Base-by-base conservation (phyloP, 768 basidiomycete species). In the Coprinopsis cinerea region DNA sequence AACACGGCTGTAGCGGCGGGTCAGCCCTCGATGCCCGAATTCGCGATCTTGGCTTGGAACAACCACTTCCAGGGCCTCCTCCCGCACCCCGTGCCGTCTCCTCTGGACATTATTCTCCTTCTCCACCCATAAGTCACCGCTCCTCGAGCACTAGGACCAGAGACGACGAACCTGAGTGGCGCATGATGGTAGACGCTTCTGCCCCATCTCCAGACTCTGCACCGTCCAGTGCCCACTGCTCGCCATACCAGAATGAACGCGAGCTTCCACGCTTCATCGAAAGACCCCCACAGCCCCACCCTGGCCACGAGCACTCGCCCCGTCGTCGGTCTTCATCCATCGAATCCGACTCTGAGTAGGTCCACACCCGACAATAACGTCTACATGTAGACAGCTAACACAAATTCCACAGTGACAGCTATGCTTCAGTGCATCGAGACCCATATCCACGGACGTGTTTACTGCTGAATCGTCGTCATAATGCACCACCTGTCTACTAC, bases 331-430 rank as follows among this genome's bases (percentile, higher is more conserved):
- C n/a, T 37, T 39, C 37, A 10, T 39, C 44, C 10, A 27, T 41
- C 10, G 47, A 48, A 17, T 48, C 47, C 15, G 47, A 48, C 26
- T 48, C 47, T 15, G 47, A 48, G 47, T 48, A 41, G 6, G 47
- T 37, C 26, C 30, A 7, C 30, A 17, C 36, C n/a, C n/a, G n/a
- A 39, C 17, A 11, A 9, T 39, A 39, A 9, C 18, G 6, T 6
- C 17, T 18, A 17, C 17, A 15, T 32, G 15, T 17, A 22, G 11
- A 22, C 22, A 18, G 13, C 28, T 36, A 24, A 35, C 34, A 3
- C 22, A 48, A 10, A 22, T 7, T 32, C 28, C 6, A 30, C 27
- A 46, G 44, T 28, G 44, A 46, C 15, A 26, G 35, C 10, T 48
- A 37, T 37, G 5, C 42, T 25, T 28, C 44, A 17, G 14, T 11